Evolutionary conservation across 345 rosid species (phyloP).

Genomic region (Reutealis trisperma): DNA sequence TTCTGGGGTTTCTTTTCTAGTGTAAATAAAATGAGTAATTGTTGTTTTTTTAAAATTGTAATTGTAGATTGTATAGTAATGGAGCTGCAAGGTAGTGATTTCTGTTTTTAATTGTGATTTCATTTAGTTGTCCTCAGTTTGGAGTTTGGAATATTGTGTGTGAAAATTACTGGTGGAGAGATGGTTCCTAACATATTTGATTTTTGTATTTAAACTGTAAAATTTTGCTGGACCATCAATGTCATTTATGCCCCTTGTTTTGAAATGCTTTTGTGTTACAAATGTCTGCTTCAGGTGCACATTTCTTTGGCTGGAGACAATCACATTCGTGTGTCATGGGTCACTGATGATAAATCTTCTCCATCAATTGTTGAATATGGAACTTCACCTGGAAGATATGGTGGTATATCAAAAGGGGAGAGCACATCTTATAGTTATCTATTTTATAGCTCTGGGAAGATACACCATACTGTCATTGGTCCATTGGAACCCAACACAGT

Average conservation of each 20-base stretch:
- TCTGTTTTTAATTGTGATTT: not conserved
- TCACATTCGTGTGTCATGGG: constrained; percentile 80
- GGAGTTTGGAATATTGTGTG: not conserved
- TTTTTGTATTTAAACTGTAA: not conserved
- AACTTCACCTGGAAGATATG: constrained; percentile 66
- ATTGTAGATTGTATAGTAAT: not conserved
- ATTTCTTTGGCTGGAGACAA: constrained; percentile 83
- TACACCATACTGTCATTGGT: constrained; percentile 84
- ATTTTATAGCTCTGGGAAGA: constrained; percentile 81
- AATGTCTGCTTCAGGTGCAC: constrained; percentile 47
- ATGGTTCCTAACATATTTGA: not conserved
- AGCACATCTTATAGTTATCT: constrained; percentile 75
- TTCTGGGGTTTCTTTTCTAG: not conserved
- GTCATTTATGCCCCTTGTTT: constrained; percentile 3
- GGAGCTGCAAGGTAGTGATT: not conserved
- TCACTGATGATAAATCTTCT: constrained; percentile 59
- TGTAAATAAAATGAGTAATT: not conserved
- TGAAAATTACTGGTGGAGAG: not conserved
- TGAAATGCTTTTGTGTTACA: not conserved
- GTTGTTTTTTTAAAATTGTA: not conserved
- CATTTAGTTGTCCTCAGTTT: not conserved
- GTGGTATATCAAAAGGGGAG: constrained; percentile 55
- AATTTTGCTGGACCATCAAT: not conserved
- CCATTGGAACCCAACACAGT: constrained; percentile 64
- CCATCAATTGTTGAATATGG: constrained; percentile 82